These are phyloP conservation scores for Plasmodium vinckei DNA, from an alignment of 169 alveolate species.

Conservation along the genomic window DNA sequence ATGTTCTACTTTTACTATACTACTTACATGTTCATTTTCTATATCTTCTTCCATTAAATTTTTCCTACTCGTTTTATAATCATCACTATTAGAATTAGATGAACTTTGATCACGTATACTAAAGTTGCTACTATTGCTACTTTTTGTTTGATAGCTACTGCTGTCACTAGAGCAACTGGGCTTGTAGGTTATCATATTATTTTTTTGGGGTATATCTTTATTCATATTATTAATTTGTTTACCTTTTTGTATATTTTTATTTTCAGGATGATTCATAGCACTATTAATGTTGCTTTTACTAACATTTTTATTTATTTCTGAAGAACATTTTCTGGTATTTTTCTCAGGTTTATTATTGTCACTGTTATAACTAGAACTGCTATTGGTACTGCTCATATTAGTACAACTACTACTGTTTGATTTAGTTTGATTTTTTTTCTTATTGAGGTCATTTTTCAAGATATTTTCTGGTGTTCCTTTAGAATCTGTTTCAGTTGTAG, in stretches of 20 bases:
- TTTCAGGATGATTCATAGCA: neutral
- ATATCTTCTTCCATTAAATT: slow-evolving; percentile 31
- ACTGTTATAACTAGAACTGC: slow-evolving; percentile 9
- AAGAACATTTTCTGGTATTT: neutral
- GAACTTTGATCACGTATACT: slow-evolving; percentile 10
- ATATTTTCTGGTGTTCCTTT: slow-evolving; percentile 61
- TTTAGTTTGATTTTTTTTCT: slow-evolving; percentile 1
- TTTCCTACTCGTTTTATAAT: neutral
- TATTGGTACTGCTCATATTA: slow-evolving; percentile 1
- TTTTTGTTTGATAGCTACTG: neutral
- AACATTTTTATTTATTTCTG: neutral
- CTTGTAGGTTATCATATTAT: neutral
- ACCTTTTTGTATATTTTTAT: neutral
- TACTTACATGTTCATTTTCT: slow-evolving; percentile 4
- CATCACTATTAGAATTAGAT: neutral
- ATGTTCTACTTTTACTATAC: slow-evolving; percentile 27
- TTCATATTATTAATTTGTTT: neutral
- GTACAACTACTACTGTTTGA: neutral
- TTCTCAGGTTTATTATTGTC: neutral
- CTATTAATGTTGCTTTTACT: slow-evolving; percentile 1
- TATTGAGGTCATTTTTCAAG: neutral
- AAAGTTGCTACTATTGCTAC: slow-evolving; percentile 41
- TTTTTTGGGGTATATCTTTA: neutral
- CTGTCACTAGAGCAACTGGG: slow-evolving; percentile 27
- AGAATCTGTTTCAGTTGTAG: slow-evolving; percentile 61